Evolutionary conservation across 805 yeast genomes (phyloP), one percentile per base, ranked within the genome.

Genomic region (Cyberlindnera mrakii): DNA sequence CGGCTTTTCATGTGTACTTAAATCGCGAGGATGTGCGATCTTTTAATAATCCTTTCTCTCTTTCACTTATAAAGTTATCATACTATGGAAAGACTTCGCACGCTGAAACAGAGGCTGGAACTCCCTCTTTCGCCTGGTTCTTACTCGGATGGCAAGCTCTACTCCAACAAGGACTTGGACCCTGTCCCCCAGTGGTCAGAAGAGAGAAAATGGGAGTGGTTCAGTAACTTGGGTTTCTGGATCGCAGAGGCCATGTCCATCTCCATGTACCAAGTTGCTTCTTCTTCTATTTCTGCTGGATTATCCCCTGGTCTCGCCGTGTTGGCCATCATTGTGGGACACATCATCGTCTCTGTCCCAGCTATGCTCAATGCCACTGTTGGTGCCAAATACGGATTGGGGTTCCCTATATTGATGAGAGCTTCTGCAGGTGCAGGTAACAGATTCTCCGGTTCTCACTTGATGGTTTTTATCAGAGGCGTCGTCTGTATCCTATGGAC

Each of bases 231-330:
- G 16, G 56, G 56, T 8, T 53, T 82, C 59, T 85, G 93, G 93
- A 66, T 84, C 37, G 84, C 90, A 0, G 93, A 85, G 55, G 78
- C 89, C 5, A 80, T 85, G 68, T 82, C 83, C 57, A 75, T 84
- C 55, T 82, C 82, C 58, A 83, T 90, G 37, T 83, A 86, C 81
- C 84, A 80, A 64, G 83, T 84, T 49, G 89, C 89, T 5, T 77
- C 87, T 5, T 77, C 87, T 0, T 84, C 87, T 43, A 78, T 80
- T 39, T 60, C 66, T 18, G 77, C 77, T 10, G 86, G 87, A 14
- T 65, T 85, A 65, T 48, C 53, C 13, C 83, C 89, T 82, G 84
- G 88, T 23, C 41, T 52, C 1, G 64, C 64, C 3, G 47, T 58
- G 8, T 39, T 50, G 14, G 58, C 58, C 31, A 45, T 57, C 17